Evolutionary conservation across 2,329 filamentous ascomycete species (phyloP).

Genomic region (Sclerotiophoma versabilis): DNA sequence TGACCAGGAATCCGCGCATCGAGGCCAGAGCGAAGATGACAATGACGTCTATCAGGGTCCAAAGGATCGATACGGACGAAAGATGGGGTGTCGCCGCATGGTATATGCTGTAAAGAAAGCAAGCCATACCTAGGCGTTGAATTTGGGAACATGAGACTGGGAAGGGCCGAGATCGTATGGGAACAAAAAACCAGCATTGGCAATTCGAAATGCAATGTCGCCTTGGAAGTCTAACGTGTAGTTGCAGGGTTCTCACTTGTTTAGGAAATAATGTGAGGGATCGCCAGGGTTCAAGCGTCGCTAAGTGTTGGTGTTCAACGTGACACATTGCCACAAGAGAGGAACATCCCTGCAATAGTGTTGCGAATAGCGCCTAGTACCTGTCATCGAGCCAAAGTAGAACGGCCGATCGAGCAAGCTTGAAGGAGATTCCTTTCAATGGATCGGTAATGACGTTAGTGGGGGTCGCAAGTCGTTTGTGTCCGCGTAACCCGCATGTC

Average conservation of each 20-base stretch:
- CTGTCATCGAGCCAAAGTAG: slow-evolving; percentile 28
- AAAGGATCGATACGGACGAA: background rate
- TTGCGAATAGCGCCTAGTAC: slow-evolving; percentile 20
- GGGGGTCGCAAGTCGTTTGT: slow-evolving; percentile 5
- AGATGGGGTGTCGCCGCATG: slow-evolving; percentile 5
- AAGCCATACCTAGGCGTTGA: slow-evolving; percentile 25
- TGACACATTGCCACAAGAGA: slow-evolving; percentile 22
- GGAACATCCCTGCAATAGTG: slow-evolving; percentile 36
- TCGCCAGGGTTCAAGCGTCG: slow-evolving; percentile 25
- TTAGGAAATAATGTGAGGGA: slow-evolving; percentile 20
- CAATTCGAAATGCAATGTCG: slow-evolving; percentile 11
- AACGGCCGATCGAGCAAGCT: slow-evolving; percentile 17
- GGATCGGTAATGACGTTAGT: slow-evolving; percentile 25
- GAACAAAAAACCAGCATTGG: slow-evolving; percentile 13
- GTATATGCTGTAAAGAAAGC: slow-evolving; percentile 16
- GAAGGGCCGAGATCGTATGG: slow-evolving; percentile 12
- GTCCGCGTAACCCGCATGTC: background rate
- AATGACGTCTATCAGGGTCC: slow-evolving; percentile 36
- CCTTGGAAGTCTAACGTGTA: slow-evolving; percentile 22
- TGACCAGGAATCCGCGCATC: slow-evolving; percentile 21
- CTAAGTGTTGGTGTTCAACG: slow-evolving; percentile 30
- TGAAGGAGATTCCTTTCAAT: slow-evolving; percentile 5
- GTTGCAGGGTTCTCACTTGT: slow-evolving; percentile 25
- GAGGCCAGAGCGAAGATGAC: slow-evolving; percentile 22
- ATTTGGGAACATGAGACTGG: slow-evolving; percentile 6